phyloP scores from a whole-genome alignment of 192 early-diverging fungal species.

The Linnemannia elongata region DNA sequence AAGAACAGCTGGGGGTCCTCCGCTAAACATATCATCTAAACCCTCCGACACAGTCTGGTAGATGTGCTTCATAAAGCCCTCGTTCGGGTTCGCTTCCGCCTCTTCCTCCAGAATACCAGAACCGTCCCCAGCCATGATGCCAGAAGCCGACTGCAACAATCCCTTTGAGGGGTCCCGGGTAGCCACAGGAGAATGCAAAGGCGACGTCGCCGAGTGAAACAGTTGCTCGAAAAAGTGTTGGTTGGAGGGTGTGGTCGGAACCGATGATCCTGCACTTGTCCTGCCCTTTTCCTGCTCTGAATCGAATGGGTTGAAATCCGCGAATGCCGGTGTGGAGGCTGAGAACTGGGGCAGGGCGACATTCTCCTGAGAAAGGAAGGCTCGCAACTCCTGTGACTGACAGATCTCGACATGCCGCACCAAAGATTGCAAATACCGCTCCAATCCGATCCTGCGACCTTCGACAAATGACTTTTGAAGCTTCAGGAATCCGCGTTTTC shows the following conservation, averaged over 20 bases:
- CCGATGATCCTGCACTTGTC: background rate
- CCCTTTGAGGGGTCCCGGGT: slow-evolving; percentile 10
- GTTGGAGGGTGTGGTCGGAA: background rate
- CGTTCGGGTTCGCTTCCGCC: slow-evolving; percentile 19
- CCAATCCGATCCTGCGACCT: slow-evolving; percentile 71
- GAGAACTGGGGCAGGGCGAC: slow-evolving; percentile 57
- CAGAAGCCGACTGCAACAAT: background rate
- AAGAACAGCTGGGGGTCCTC: slow-evolving; percentile 71
- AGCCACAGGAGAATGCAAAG: slow-evolving; percentile 7
- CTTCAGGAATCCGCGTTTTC: slow-evolving; percentile 78
- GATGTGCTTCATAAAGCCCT: slow-evolving; percentile 75
- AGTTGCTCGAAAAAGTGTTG: slow-evolving; percentile 46
- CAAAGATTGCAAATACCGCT: slow-evolving; percentile 79
- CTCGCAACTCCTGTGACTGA: slow-evolving; percentile 69
- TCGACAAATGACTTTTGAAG: slow-evolving; percentile 79
- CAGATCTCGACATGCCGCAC: slow-evolving; percentile 71
- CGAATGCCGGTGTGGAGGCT: background rate
- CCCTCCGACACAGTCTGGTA: slow-evolving; percentile 82
- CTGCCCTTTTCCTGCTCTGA: slow-evolving; percentile 2
- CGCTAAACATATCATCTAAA: slow-evolving; percentile 77
- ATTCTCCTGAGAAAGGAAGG: slow-evolving; percentile 80
- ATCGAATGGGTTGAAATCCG: slow-evolving; percentile 17
- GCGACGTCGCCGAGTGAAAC: slow-evolving; percentile 41
- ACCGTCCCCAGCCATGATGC: background rate
- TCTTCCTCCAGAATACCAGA: background rate